Evolutionary conservation across 2,329 filamentous ascomycete species (phyloP).

Genomic region (Apiospora sp.): DNA sequence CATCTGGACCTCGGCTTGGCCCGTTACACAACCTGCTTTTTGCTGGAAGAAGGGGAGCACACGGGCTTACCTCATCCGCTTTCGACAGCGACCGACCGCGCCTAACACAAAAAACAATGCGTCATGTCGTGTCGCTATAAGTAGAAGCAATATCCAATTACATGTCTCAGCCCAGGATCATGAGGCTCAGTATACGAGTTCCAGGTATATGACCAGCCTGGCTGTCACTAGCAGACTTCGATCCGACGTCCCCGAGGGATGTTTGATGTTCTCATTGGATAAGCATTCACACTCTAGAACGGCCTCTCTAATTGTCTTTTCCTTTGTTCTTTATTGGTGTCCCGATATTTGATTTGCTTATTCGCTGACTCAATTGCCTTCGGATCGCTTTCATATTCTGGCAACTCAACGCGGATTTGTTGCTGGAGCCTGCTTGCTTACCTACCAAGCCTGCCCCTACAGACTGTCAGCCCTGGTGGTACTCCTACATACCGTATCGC

Average conservation of each 20-base stretch:
- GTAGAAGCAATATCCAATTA: not conserved
- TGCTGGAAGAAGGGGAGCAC: not conserved
- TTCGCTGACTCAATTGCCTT: too few species aligned
- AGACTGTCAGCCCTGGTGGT: not conserved
- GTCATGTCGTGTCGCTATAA: not conserved
- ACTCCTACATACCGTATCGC: not conserved
- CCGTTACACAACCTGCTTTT: not conserved
- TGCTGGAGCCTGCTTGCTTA: too few species aligned
- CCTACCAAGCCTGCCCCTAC: not conserved
- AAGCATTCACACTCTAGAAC: too few species aligned
- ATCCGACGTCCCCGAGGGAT: not conserved
- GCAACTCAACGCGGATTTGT: too few species aligned
- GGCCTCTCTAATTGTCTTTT: too few species aligned
- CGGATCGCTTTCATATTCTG: too few species aligned
- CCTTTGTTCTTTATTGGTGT: too few species aligned
- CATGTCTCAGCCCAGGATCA: not conserved
- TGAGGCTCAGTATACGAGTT: not conserved
- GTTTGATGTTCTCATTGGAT: not conserved
- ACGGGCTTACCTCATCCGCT: constrained; percentile 1
- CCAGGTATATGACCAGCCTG: too few species aligned
- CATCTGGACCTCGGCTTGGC: not conserved
- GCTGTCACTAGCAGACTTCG: too few species aligned
- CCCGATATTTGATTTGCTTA: too few species aligned
- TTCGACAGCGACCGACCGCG: not conserved
- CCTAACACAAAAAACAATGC: not conserved